Conservation (phyloP, 1,284 basidiomycete species). For the Paramarasmius palmivorus region DNA sequence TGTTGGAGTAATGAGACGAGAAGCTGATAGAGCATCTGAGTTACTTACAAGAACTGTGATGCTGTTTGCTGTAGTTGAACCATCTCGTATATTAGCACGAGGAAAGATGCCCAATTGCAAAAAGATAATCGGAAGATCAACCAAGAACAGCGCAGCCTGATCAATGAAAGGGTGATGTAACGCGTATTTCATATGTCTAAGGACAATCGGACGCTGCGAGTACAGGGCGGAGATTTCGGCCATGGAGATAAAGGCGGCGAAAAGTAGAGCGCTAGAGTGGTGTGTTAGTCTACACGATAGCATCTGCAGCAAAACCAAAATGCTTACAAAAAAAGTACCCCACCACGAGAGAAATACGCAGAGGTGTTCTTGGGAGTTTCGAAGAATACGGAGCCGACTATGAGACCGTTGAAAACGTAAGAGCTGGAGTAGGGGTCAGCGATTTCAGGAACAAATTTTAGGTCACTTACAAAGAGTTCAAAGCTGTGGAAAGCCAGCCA, state of each 20-base stretch:
- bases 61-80: conserved; percentile 54
- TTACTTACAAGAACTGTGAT: conserved; percentile 58
- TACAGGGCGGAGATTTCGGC: conserved; percentile 79
- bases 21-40: not conserved
- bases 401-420: conserved; percentile 67
- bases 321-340: conserved; percentile 69
- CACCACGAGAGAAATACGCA: conserved; percentile 81
- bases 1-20: conserved; percentile 15
- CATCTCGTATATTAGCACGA: conserved; percentile 46
- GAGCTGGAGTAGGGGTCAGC: conserved; percentile 32
- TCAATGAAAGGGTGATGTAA: conserved; percentile 71
- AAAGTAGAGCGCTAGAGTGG: conserved; percentile 46
- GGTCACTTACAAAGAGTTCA: conserved; percentile 29
- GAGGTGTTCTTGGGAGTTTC: conserved; percentile 59
- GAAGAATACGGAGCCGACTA: conserved; percentile 79
- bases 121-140: conserved; percentile 69
- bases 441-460: conserved; percentile 25
- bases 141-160: conserved; percentile 66
- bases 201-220: conserved; percentile 71
- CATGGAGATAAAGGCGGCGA: conserved; percentile 56
- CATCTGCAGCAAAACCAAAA: not conserved
- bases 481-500: conserved; percentile 40
- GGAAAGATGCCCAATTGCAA: conserved; percentile 27
- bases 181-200: conserved; percentile 57
- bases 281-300: not conserved